Evolutionary conservation across 768 basidiomycete genomes (phyloP).

Genomic region (Lactarius hatsudake): DNA sequence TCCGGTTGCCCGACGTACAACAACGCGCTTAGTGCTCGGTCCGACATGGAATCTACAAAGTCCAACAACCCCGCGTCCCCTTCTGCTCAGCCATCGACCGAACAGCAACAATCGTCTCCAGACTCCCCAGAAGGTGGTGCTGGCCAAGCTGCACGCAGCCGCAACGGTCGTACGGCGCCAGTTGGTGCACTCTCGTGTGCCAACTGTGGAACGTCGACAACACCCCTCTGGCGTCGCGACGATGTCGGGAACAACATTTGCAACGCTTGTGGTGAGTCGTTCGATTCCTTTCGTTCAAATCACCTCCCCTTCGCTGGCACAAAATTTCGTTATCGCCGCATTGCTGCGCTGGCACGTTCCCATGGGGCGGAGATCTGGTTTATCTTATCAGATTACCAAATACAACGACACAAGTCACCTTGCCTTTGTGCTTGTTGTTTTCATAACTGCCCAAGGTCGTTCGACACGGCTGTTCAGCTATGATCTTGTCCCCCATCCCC

Average conservation of each 20-base stretch:
- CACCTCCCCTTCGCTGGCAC: conserved; percentile 28
- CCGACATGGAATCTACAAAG: conserved; percentile 36
- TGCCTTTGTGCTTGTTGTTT: conserved; percentile 12
- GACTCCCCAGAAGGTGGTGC: conserved; percentile 22
- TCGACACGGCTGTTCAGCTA: neutral
- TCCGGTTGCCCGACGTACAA: conserved; percentile 97
- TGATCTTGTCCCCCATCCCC: too few species aligned
- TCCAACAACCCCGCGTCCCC: conserved; percentile 30
- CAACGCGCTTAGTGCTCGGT: conserved; percentile 58
- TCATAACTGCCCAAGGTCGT: conserved; percentile 9
- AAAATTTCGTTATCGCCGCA: conserved; percentile 17
- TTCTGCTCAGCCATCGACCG: conserved; percentile 29
- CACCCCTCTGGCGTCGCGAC: conserved; percentile 87
- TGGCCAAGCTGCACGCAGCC: conserved; percentile 17
- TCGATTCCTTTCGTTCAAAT: conserved; percentile 26
- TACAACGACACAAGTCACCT: conserved; percentile 26
- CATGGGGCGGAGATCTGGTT: conserved; percentile 16
- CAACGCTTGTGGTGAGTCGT: conserved; percentile 85
- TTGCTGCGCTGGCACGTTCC: conserved; percentile 25
- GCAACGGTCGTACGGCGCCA: conserved; percentile 34
- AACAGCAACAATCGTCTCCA: conserved; percentile 20
- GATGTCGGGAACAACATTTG: conserved; percentile 92
- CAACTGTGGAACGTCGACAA: conserved; percentile 86
- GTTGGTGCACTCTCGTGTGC: conserved; percentile 82
- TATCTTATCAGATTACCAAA: conserved; percentile 34